These are phyloP conservation scores for Clonostachys sp. DNA, from an alignment of 2,329 filamentous ascomycete species.

Conservation along the genomic window DNA sequence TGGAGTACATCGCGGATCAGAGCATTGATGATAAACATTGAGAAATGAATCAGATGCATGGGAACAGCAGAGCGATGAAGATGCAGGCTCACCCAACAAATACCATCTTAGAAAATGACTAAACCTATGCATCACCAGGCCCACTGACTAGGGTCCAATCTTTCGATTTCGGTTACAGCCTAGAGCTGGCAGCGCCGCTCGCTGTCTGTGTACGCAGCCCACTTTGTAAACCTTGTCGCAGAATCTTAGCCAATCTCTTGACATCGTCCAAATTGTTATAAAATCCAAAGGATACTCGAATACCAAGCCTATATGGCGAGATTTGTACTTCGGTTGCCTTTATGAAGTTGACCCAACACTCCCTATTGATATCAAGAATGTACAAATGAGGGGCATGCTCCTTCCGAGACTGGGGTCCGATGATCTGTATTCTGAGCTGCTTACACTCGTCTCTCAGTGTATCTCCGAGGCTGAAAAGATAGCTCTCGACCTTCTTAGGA, in stretches of 20 bases:
- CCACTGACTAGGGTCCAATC: too few relatives aligned
- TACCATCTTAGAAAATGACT: not conserved
- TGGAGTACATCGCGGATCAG: too few relatives aligned
- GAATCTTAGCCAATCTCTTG: constrained; percentile 5
- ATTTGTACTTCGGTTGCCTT: constrained; percentile 5
- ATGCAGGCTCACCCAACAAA: not conserved
- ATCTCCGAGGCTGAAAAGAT: constrained; percentile 15
- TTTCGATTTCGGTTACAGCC: too few relatives aligned
- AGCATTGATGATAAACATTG: too few relatives aligned
- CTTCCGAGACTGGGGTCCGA: constrained; percentile 10
- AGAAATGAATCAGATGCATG: too few relatives aligned
- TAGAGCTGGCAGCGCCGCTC: too few relatives aligned
- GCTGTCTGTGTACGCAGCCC: too few relatives aligned
- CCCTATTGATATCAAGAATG: constrained; percentile 12
- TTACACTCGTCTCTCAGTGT: constrained; percentile 9
- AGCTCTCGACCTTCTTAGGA: constrained; percentile 12
- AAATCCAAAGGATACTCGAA: constrained; percentile 18
- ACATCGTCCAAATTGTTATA: constrained; percentile 15
- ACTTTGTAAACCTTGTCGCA: not conserved
- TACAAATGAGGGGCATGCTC: constrained; percentile 20
- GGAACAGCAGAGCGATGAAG: not conserved
- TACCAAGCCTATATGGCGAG: constrained; percentile 15
- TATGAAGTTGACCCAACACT: constrained; percentile 12
- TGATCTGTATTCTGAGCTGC: constrained; percentile 10
- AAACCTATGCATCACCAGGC: not conserved